phyloP scores from a whole-genome alignment of 331 rosid genomes.

The Acacia pycnantha region DNA sequence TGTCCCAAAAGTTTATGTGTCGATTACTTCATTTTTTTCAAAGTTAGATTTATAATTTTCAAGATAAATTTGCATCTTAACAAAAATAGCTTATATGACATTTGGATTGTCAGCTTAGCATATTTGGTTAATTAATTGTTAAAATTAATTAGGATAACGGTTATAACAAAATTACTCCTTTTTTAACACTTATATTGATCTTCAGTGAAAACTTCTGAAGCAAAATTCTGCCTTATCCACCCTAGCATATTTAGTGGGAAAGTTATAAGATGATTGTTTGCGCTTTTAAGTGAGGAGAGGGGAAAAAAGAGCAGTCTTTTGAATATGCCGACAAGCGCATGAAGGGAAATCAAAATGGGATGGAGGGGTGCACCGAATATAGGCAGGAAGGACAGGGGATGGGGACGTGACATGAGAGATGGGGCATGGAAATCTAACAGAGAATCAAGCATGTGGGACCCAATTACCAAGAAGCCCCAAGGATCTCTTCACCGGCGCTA shows the following conservation, averaged over 20 bases:
- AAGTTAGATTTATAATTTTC: too few species aligned
- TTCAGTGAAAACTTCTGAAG: too few species aligned
- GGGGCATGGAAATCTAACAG: conserved; percentile 49
- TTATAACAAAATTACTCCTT: too few species aligned
- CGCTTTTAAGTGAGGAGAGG: not conserved
- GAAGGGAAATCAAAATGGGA: conserved; percentile 14
- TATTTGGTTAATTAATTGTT: too few species aligned
- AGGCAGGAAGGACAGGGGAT: conserved; percentile 29
- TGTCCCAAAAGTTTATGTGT: accelerated
- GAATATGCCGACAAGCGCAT: conserved; percentile 24
- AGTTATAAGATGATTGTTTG: not conserved
- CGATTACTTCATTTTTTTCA: too few species aligned
- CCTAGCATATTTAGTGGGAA: not conserved
- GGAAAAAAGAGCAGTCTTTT: not conserved
- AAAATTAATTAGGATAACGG: too few species aligned
- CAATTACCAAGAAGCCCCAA: conserved; percentile 35
- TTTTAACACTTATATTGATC: too few species aligned
- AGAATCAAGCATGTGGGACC: conserved; percentile 49
- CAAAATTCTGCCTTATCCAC: too few species aligned
- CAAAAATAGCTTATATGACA: too few species aligned
- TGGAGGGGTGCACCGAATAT: conserved; percentile 31
- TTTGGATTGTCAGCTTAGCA: too few species aligned
- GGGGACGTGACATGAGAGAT: conserved; percentile 35
- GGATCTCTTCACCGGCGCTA: not conserved
- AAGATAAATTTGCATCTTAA: too few species aligned